Percentiles rank a stretch among this genome's conserved stretches.
These are phyloP conservation scores for Didymella arachidicola DNA, from an alignment of 2,329 filamentous ascomycete species.

Conservation along the genomic window DNA sequence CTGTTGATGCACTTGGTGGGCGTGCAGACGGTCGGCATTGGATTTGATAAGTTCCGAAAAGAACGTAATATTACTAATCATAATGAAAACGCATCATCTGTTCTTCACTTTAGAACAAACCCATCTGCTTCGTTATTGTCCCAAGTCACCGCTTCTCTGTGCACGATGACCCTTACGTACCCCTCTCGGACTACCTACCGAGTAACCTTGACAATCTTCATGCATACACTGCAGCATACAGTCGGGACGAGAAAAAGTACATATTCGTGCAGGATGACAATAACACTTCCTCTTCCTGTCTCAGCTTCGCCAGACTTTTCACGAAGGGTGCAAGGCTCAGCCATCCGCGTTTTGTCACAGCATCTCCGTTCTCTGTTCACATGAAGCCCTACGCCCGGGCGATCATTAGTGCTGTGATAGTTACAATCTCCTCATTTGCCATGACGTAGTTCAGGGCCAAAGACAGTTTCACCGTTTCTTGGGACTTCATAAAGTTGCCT, in stretches of 20 bases:
- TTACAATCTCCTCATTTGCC: neutral
- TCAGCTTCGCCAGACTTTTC: slow-evolving; percentile 6
- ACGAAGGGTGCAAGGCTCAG: slow-evolving; percentile 21
- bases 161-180: slow-evolving; percentile 28
- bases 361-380: neutral
- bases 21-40: slow-evolving; percentile 19
- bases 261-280: slow-evolving; percentile 29
- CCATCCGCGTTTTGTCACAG: neutral
- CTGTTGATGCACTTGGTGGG: slow-evolving; percentile 22
- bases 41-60: neutral
- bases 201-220: slow-evolving; percentile 21
- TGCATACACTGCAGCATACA: slow-evolving; percentile 5
- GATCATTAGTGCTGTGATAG: neutral
- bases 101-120: slow-evolving; percentile 25
- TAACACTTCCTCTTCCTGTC: slow-evolving; percentile 13
- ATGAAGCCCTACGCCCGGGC: neutral
- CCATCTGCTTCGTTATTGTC: slow-evolving; percentile 15
- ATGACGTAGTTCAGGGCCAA: neutral
- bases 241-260: slow-evolving; percentile 23
- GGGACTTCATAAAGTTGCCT: neutral
- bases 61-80: slow-evolving; percentile 14
- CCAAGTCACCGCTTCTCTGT: slow-evolving; percentile 26
- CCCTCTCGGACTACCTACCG: slow-evolving; percentile 27
- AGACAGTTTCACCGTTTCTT: neutral
- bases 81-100: slow-evolving; percentile 13